Conservation (phyloP, 495 filamentous ascomycete species). For the Cairneyella variabilis region DNA sequence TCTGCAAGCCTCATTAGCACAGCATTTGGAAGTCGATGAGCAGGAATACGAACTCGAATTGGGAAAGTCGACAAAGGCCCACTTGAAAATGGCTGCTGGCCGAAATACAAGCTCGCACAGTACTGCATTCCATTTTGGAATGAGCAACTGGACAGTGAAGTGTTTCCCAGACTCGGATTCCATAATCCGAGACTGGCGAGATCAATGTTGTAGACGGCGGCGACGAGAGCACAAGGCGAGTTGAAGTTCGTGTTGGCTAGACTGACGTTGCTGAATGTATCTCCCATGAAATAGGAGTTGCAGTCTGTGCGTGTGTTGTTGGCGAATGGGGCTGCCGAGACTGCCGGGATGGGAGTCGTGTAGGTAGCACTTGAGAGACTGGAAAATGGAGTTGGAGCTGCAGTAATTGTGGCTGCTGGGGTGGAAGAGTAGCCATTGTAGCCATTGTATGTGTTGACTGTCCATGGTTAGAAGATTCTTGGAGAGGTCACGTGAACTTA, state of each 20-base stretch:
- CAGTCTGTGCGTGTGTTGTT: not conserved
- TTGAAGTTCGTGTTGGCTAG: not conserved
- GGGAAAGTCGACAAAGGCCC: no score
- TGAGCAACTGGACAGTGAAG: not conserved
- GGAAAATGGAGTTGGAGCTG: not conserved
- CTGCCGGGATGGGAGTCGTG: not conserved
- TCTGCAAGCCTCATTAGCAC: not conserved
- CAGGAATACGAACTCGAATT: not conserved
- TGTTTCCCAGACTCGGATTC: not conserved
- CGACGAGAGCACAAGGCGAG: not conserved
- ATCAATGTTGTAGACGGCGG: not conserved
- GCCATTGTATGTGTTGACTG: not conserved
- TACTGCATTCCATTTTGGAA: not conserved
- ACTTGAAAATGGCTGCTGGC: not conserved
- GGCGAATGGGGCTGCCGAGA: not conserved
- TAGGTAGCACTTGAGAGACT: not conserved
- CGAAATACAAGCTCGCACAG: not conserved
- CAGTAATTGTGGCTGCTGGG: not conserved
- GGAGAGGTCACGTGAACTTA: not conserved
- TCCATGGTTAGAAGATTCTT: not conserved
- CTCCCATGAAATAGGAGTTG: not conserved
- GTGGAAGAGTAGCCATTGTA: not conserved
- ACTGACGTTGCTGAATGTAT: not conserved
- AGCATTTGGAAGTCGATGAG: not conserved
- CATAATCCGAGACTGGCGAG: not conserved